Conservation (phyloP, 495 filamentous ascomycete species). For the Clavariopsis aquatica region DNA sequence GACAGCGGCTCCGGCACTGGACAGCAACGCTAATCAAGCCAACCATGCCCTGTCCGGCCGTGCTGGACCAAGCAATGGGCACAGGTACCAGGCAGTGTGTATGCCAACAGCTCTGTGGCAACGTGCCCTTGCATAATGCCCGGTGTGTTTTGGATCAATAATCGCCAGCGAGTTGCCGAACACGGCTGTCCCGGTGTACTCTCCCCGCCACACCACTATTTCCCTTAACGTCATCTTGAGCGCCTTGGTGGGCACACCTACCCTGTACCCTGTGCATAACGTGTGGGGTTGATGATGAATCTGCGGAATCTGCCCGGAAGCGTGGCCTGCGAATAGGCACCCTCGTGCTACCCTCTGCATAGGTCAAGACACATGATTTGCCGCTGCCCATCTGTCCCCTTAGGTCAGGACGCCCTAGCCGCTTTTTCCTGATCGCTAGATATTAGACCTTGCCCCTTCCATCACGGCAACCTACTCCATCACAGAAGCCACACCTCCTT, state of each 20-base stretch:
- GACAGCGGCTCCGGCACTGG: not conserved
- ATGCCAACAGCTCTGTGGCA: not conserved
- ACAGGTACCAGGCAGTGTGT: not conserved
- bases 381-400: not conserved
- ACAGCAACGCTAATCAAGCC: not conserved
- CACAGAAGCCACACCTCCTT: not conserved
- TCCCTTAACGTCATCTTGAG: conserved; percentile 16
- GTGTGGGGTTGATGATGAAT: conserved; percentile 30
- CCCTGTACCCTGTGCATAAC: conserved; percentile 1
- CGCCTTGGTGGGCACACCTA: conserved; percentile 1
- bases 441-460: not conserved
- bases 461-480: not conserved
- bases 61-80: not conserved
- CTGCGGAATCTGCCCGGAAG: not conserved
- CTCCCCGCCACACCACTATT: conserved; percentile 5
- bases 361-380: conserved; percentile 13
- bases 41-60: not conserved
- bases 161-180: conserved; percentile 5
- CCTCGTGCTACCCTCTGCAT: conserved; percentile 11
- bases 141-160: not conserved
- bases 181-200: conserved; percentile 5
- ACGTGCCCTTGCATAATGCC: conserved; percentile 12
- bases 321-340: conserved; percentile 14
- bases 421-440: not conserved
- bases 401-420: conserved; percentile 1